Percentiles rank a stretch among this genome's conserved stretches.
Evolutionary conservation across 768 basidiomycete genomes (phyloP).

Genomic region (Plicaturopsis crispa): DNA sequence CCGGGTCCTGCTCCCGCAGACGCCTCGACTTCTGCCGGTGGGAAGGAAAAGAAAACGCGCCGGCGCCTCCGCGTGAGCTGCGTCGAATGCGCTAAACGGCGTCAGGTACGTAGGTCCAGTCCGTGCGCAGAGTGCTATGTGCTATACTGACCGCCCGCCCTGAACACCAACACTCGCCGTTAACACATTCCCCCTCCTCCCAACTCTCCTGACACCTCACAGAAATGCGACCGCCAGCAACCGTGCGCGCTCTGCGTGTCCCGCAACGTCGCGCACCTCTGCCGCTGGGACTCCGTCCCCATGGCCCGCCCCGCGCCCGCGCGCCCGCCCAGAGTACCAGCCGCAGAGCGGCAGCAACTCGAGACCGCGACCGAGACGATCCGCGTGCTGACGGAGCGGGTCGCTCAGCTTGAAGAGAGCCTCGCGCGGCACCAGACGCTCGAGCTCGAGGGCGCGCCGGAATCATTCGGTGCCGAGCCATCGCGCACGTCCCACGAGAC

Average conservation of each 20-base stretch:
- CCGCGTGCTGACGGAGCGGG: constrained; percentile 13
- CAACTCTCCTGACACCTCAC: constrained; percentile 3
- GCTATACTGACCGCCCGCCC: no score
- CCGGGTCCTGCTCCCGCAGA: no score
- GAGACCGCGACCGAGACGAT: constrained; percentile 10
- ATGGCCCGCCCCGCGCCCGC: constrained; percentile 19
- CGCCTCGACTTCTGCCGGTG: no score
- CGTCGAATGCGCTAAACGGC: constrained; percentile 48
- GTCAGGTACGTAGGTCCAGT: constrained; percentile 45
- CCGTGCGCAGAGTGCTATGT: no score
- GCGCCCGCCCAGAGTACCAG: constrained; percentile 9
- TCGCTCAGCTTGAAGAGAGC: constrained; percentile 15
- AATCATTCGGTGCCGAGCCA: constrained; percentile 11
- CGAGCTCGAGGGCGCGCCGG: constrained; percentile 11
- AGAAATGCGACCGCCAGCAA: constrained; percentile 40
- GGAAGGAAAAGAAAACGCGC: constrained; percentile 42
- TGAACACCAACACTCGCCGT: no score
- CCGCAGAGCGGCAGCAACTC: neutral
- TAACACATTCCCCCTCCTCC: constrained; percentile 4
- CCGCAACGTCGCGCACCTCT: constrained; percentile 19
- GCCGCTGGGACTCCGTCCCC: constrained; percentile 20
- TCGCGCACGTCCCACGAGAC: constrained; percentile 2
- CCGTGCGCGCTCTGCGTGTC: constrained; percentile 22
- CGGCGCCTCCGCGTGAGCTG: constrained; percentile 43
- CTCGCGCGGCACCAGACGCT: constrained; percentile 12